phyloP scores from a whole-genome alignment of 2,329 filamentous ascomycete genomes.

The Colletotrichum cereale region DNA sequence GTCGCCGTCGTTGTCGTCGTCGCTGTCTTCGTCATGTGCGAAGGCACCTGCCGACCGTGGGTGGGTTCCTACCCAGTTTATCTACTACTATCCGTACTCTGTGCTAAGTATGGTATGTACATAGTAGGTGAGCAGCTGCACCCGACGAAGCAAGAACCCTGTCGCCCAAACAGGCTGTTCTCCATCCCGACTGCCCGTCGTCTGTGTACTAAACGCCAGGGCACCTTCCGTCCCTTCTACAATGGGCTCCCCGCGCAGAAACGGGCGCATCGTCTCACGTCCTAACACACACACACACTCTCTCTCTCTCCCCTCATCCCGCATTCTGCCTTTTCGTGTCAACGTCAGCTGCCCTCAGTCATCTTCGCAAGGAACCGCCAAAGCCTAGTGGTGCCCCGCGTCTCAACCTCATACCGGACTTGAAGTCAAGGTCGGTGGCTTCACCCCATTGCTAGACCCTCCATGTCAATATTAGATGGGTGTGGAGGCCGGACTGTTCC shows the following conservation, averaged over 20 bases:
- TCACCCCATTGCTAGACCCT: slow-evolving; percentile 19
- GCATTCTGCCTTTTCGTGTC: slow-evolving; percentile 14
- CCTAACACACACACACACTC: too few species aligned
- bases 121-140: not conserved
- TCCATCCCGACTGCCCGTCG: slow-evolving; percentile 6
- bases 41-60: not conserved
- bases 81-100: too few species aligned
- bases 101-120: too few species aligned
- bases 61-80: not conserved
- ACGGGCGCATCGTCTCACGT: slow-evolving; percentile 31
- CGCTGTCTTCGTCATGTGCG: not conserved
- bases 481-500: slow-evolving; percentile 15
- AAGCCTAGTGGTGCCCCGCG: slow-evolving; percentile 19
- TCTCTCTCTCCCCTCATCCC: slow-evolving; percentile 21
- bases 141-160: slow-evolving; percentile 6
- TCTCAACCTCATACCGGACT: slow-evolving; percentile 30
- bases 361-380: slow-evolving; percentile 20
- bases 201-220: slow-evolving; percentile 12
- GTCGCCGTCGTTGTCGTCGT: not conserved
- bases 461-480: slow-evolving; percentile 13
- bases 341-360: slow-evolving; percentile 27
- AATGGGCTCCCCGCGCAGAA: slow-evolving; percentile 17
- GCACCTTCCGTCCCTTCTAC: slow-evolving; percentile 21
- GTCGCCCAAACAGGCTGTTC: slow-evolving; percentile 2
- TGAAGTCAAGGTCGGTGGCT: slow-evolving; percentile 25